Evolutionary conservation across 441 rosid species (phyloP).

Genomic region (Bocquillonia castaneifolia): DNA sequence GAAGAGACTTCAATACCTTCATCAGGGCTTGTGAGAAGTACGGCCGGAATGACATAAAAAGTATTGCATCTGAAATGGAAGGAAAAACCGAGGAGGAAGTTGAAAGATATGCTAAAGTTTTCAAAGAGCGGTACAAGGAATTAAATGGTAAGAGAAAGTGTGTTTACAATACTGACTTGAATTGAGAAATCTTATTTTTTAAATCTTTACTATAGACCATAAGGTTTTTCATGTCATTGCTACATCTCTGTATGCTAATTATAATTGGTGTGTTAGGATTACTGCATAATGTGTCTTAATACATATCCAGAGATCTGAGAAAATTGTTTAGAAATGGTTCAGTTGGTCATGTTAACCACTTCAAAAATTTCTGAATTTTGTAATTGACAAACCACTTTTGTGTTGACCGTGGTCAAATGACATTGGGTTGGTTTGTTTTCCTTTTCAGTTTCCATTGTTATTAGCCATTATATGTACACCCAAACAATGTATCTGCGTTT

Average conservation of each 20-base stretch:
- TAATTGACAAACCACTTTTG: neutral
- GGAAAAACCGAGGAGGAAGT: constrained; percentile 93
- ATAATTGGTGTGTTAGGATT: neutral
- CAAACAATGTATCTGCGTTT: neutral
- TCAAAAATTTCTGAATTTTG: neutral
- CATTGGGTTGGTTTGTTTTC: neutral
- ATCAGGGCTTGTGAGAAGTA: constrained; percentile 95
- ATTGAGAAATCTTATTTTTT: neutral
- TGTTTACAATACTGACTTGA: neutral
- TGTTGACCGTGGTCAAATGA: neutral
- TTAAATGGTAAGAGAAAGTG: constrained; percentile 50
- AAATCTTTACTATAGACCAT: too few species aligned
- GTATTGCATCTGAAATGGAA: constrained; percentile 94
- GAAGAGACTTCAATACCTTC: constrained; percentile 88
- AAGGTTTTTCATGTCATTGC: too few species aligned
- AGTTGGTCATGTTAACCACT: neutral
- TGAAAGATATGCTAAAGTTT: constrained; percentile 81
- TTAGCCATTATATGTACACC: neutral
- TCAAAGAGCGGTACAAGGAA: constrained; percentile 91
- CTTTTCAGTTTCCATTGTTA: neutral
- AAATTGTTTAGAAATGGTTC: neutral
- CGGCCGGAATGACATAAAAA: constrained; percentile 72
- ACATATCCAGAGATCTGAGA: neutral
- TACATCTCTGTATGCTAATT: too few species aligned
- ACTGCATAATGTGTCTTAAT: neutral